Evolutionary conservation across 495 filamentous ascomycete genomes (phyloP).

Genomic region (Penicillium malachiteum): DNA sequence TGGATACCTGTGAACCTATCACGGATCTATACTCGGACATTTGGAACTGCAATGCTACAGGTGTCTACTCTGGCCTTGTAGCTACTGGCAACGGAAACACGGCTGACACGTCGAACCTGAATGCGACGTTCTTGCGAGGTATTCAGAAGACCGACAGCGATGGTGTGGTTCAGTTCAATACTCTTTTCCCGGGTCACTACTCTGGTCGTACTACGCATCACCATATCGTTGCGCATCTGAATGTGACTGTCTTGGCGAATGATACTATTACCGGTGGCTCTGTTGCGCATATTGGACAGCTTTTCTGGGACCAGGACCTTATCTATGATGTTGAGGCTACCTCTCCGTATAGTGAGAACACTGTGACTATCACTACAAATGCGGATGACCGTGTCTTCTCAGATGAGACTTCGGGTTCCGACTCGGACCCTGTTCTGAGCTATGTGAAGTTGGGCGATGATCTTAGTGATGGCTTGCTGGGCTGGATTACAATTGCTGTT

Average conservation of each 20-base stretch:
- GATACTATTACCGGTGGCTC: conserved; percentile 43
- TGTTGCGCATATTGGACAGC: conserved; percentile 54
- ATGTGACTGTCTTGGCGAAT: conserved; percentile 30
- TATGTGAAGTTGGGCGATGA: conserved; percentile 51
- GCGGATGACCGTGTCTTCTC: conserved; percentile 44
- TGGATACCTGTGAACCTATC: conserved; percentile 45
- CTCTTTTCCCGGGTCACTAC: conserved; percentile 56
- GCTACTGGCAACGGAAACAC: conserved; percentile 25
- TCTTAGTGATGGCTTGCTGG: conserved; percentile 30
- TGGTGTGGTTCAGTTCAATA: conserved; percentile 48
- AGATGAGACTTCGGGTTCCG: conserved; percentile 39
- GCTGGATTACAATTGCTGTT: neutral
- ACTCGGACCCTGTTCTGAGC: conserved; percentile 54
- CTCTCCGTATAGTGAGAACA: conserved; percentile 55
- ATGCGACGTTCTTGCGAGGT: conserved; percentile 52
- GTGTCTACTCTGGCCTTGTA: conserved; percentile 44
- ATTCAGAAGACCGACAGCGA: conserved; percentile 47
- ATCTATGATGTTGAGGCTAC: conserved; percentile 37
- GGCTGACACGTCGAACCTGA: conserved; percentile 35
- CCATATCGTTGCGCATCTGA: conserved; percentile 45
- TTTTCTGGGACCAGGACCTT: conserved; percentile 54
- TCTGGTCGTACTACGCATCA: conserved; percentile 46
- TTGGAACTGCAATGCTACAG: conserved; percentile 53
- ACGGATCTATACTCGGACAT: conserved; percentile 46
- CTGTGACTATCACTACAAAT: conserved; percentile 40